A percentile compares a stretch with the other conserved stretches of the same genome.
These are phyloP conservation scores for Mycena rosella DNA, from an alignment of 768 basidiomycete genomes.

Conservation along the genomic window DNA sequence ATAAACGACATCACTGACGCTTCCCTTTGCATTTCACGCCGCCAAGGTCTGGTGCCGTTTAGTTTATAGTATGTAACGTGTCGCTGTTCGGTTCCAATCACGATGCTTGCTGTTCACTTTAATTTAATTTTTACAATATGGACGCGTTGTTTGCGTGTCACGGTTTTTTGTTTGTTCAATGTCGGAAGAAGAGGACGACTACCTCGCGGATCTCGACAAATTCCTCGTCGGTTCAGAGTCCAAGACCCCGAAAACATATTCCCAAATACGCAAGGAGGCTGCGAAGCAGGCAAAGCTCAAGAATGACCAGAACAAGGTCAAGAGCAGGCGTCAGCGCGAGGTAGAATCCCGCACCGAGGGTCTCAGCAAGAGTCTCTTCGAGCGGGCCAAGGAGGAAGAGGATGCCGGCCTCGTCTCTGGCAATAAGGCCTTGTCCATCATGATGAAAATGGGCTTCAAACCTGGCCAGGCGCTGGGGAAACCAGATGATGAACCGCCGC, in stretches of 20 bases:
- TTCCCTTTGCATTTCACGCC: conserved; percentile 41
- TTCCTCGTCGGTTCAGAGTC: conserved; percentile 68
- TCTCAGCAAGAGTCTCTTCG: conserved; percentile 84
- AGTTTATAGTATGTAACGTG: conserved; percentile 46
- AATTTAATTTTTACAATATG: not conserved
- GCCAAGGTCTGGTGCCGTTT: conserved; percentile 63
- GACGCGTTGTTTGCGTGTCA: conserved; percentile 15
- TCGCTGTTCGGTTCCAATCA: conserved; percentile 37
- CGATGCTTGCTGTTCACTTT: conserved; percentile 34
- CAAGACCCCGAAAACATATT: conserved; percentile 71
- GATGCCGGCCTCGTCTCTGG: conserved; percentile 62
- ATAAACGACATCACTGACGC: conserved; percentile 39
- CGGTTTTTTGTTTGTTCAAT: conserved; percentile 50
- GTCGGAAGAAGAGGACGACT: conserved; percentile 87
- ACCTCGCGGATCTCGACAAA: conserved; percentile 80
- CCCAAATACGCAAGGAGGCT: conserved; percentile 77
- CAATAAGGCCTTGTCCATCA: conserved; percentile 88
- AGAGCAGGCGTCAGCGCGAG: conserved; percentile 77
- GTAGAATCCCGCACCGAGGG: conserved; percentile 83
- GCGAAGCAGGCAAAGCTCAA: conserved; percentile 67
- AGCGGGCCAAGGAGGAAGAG: conserved; percentile 76
- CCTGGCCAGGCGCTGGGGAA: conserved; percentile 83
- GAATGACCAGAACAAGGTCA: conserved; percentile 76
- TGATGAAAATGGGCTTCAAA: conserved; percentile 96
- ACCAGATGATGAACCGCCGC: conserved; percentile 39